Percentiles rank a stretch among this genome's conserved stretches.
phyloP scores from a whole-genome alignment of 495 filamentous ascomycete species.

The Neurospora africana region DNA sequence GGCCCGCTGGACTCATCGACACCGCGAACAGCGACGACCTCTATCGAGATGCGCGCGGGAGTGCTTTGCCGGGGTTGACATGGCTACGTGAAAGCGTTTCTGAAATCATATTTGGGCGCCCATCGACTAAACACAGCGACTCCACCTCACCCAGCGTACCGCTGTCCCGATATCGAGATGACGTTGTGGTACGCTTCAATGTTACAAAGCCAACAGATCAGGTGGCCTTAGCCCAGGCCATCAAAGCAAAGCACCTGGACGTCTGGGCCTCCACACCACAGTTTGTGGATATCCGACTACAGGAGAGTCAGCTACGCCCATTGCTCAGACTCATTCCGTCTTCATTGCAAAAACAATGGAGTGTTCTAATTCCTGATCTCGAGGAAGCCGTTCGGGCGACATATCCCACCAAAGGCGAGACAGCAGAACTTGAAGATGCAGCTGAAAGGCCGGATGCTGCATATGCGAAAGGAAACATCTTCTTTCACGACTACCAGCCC shows the following conservation, averaged over 20 bases:
- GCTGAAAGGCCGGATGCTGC: constrained; percentile 25
- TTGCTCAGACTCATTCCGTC: constrained; percentile 71
- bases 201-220: constrained; percentile 61
- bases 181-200: constrained; percentile 84
- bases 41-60: background rate
- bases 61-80: constrained; percentile 33
- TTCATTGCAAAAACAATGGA: constrained; percentile 50
- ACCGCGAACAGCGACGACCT: background rate
- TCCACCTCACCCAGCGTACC: constrained; percentile 30
- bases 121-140: constrained; percentile 12
- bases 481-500: constrained; percentile 83
- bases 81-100: constrained; percentile 56
- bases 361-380: constrained; percentile 77
- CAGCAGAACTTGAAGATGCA: constrained; percentile 2
- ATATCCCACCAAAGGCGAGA: constrained; percentile 44
- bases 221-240: constrained; percentile 58
- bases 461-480: constrained; percentile 50
- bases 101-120: constrained; percentile 51
- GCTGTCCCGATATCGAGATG: constrained; percentile 59
- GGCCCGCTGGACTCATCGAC: background rate
- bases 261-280: constrained; percentile 78
- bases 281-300: constrained; percentile 79
- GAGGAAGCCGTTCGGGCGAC: constrained; percentile 66
- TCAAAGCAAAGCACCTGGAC: constrained; percentile 70
- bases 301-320: constrained; percentile 68